Conservation (phyloP, 179 eudicot genomes). For the Beta macrorhiza region DNA sequence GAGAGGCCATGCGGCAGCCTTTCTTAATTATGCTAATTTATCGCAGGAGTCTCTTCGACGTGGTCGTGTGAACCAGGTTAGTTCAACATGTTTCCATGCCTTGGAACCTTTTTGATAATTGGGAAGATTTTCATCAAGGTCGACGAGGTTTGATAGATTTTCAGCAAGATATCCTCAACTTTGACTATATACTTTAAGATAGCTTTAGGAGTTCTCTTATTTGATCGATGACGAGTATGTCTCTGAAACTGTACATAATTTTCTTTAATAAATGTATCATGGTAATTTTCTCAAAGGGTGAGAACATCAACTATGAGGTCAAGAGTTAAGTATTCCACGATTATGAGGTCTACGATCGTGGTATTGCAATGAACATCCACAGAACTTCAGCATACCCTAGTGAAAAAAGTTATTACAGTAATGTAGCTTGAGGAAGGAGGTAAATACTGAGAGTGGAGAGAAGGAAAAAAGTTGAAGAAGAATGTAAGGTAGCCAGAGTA, state of each 20-base stretch:
- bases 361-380: neutral
- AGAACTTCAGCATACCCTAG: neutral
- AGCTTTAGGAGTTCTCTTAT: neutral
- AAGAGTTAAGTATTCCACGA: neutral
- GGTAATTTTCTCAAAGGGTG: neutral
- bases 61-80: constrained; percentile 73
- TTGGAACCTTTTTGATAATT: neutral
- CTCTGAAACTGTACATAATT: neutral
- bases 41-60: constrained; percentile 54
- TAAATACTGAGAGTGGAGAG: too few relatives aligned
- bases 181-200: neutral
- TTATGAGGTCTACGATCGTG: neutral
- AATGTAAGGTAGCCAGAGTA: too few relatives aligned
- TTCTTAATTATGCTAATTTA: constrained; percentile 52
- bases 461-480: too few relatives aligned
- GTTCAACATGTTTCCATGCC: neutral
- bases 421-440: too few relatives aligned
- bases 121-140: neutral
- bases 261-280: neutral
- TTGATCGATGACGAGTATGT: neutral
- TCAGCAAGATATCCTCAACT: neutral
- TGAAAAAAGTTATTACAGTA: too few relatives aligned
- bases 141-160: neutral
- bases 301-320: neutral
- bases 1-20: constrained; percentile 88